Percentiles rank a stretch among this genome's conserved stretches.
Evolutionary conservation across 148 eudicot species (phyloP).

Genomic region (Heliosperma pusillum): DNA sequence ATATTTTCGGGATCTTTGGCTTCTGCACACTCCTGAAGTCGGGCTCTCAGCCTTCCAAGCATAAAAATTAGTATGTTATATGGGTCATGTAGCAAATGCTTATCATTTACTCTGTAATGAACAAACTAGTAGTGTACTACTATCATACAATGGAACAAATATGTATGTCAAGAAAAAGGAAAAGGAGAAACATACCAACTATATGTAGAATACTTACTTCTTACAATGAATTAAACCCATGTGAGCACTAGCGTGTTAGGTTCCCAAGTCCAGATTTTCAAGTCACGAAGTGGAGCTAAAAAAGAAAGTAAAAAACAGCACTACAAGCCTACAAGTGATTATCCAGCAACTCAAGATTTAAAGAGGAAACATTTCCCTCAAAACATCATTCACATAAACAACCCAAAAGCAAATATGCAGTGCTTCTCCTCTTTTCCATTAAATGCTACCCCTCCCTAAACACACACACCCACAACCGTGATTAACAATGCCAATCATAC

Average conservation of each 20-base stretch:
- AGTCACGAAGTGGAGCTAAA: background rate
- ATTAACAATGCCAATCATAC: too few species aligned
- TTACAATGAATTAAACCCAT: background rate
- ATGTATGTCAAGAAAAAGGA: background rate
- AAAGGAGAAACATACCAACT: background rate
- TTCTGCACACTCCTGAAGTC: conserved; percentile 57
- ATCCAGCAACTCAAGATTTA: background rate
- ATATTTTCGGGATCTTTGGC: conserved; percentile 41
- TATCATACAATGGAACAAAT: background rate
- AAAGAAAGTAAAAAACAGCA: background rate
- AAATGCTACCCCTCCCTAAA: background rate
- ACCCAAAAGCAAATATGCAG: background rate
- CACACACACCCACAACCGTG: too few species aligned
- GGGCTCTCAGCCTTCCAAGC: conserved; percentile 52
- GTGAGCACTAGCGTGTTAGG: background rate
- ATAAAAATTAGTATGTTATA: conserved; percentile 11
- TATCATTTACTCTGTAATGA: background rate
- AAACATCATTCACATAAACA: background rate
- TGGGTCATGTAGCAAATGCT: background rate
- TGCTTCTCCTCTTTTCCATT: background rate
- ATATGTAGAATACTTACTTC: background rate
- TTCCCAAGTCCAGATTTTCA: background rate
- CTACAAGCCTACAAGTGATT: background rate
- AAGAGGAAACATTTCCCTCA: background rate
- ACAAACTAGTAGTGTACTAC: background rate